Evolutionary conservation across 805 yeast species (phyloP), one percentile per base, ranked within the genome.

Genomic region (Sugiyamaella marilandica): DNA sequence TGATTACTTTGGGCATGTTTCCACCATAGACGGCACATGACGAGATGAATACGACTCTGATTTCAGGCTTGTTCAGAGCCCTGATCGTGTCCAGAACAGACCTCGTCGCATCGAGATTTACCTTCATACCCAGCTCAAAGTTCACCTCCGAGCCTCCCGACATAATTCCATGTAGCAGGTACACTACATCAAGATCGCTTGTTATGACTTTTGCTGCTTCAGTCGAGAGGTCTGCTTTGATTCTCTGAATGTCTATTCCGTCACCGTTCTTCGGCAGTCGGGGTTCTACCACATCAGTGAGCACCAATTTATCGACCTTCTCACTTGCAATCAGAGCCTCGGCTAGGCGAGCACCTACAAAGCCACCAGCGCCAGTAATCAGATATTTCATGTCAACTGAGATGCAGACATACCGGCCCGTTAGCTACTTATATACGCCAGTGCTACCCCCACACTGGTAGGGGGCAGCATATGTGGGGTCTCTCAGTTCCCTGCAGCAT

Each of bases 311-410:
- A 7, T 52, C 16, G 31, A 47, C 31, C 9, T 47, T 49, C 37
- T 49, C 41, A 14, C 50, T 45, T 14, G 52, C 41, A 41, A 56
- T 49, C 44, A 60, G 47, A 13, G 59, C 58, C n/a, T 49, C 45
- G 11, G 61, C 63, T 13, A 61, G 50, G 14, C 59, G 51, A 45
- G 57, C 59, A 50, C 64, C 64, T 18, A 61, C 34, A 47, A 60
- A 61, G 19, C 64, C 64, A 10, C 60, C 62, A 5, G 57, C 64
- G 14, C 64, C 64, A 26, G 64, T 61, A 41, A 61, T 57, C 21
- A 60, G 51, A 24, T 56, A 29, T 35, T 51, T 50, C 62, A 55
- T 57, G 18, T 19, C 26, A 34, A 13, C 8, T 13, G 37, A 5
- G 29, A 24, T 24, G 29, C 29, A 24, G 29, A 24, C 29, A 24